Conservation (phyloP, 2,329 filamentous ascomycete species). For the Zymoseptoria pseudotritici region DNA sequence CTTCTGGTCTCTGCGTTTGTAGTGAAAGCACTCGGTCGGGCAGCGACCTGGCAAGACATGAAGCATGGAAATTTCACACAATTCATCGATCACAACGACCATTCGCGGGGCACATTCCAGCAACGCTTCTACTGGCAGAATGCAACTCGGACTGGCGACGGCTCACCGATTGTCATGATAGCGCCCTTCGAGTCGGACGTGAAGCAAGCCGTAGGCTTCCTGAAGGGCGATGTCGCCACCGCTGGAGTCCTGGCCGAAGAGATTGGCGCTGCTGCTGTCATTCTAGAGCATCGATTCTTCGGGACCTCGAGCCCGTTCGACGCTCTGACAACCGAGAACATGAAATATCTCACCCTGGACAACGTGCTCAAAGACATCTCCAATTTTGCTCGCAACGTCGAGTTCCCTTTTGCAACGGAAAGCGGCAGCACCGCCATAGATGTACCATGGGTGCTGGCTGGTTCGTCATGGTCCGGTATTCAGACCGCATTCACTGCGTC, state of each 20-base stretch:
- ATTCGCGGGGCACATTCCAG: slow-evolving; percentile 47
- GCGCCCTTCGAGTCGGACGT: slow-evolving; percentile 46
- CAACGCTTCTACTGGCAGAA: slow-evolving; percentile 49
- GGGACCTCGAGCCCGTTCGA: slow-evolving; percentile 48
- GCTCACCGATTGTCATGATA: slow-evolving; percentile 42
- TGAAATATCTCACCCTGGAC: slow-evolving; percentile 49
- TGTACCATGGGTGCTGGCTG: slow-evolving; percentile 46
- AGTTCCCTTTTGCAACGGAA: slow-evolving; percentile 46
- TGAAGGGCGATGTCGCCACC: slow-evolving; percentile 38
- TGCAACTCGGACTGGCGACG: slow-evolving; percentile 46
- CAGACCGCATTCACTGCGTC: slow-evolving; percentile 50
- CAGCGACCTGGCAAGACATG: background rate
- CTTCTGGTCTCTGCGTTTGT: background rate
- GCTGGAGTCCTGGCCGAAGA: background rate
- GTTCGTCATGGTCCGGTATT: slow-evolving; percentile 52
- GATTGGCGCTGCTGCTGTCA: background rate
- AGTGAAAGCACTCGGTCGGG: background rate
- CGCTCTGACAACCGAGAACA: slow-evolving; percentile 44
- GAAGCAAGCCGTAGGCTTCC: slow-evolving; percentile 41
- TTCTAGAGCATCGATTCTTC: slow-evolving; percentile 37
- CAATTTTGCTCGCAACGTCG: slow-evolving; percentile 47
- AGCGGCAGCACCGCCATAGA: slow-evolving; percentile 44
- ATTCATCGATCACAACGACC: slow-evolving; percentile 52
- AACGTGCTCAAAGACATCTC: slow-evolving; percentile 49
- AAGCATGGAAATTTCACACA: slow-evolving; percentile 41